These are phyloP conservation scores for Geopyxis carbonaria DNA, from an alignment of 495 filamentous ascomycete genomes.

Conservation along the genomic window DNA sequence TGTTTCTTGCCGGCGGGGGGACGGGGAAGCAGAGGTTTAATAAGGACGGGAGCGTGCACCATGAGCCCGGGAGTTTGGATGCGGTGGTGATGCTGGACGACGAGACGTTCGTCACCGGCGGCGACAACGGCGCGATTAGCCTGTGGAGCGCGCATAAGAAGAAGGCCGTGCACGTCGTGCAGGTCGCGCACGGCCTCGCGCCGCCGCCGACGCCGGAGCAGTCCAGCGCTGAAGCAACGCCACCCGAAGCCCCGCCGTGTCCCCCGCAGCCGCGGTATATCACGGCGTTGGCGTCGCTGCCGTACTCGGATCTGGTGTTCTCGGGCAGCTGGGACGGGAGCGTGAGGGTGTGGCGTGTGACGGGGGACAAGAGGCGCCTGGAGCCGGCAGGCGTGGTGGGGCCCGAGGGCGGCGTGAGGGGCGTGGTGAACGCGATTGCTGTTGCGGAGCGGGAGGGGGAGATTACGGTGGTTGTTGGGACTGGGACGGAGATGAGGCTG, in stretches of 20 bases:
- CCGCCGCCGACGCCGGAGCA: conserved; percentile 44
- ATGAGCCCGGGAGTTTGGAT: conserved; percentile 71
- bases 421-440: conserved; percentile 70
- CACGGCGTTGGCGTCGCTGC: conserved; percentile 69
- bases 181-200: conserved; percentile 70
- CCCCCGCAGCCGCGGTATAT: conserved; percentile 67
- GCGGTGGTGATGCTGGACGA: conserved; percentile 77
- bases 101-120: conserved; percentile 77
- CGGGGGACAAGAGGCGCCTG: conserved; percentile 64
- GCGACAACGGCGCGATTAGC: conserved; percentile 59
- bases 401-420: conserved; percentile 36
- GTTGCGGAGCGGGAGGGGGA: conserved; percentile 60
- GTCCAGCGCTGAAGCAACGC: conserved; percentile 49
- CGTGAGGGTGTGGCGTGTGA: conserved; percentile 69
- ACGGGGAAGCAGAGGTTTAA: conserved; percentile 35
- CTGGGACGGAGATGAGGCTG: conserved; percentile 71
- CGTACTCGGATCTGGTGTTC: conserved; percentile 72
- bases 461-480: conserved; percentile 60
- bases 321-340: conserved; percentile 88
- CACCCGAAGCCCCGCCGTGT: conserved; percentile 37
- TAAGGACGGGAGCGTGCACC: conserved; percentile 17
- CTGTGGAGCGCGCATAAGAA: conserved; percentile 91
- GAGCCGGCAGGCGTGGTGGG: conserved; percentile 53
- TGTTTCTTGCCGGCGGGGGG: conserved; percentile 66
- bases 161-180: conserved; percentile 70